phyloP scores from a whole-genome alignment of 768 basidiomycete species.

The Amanita muscaria region DNA sequence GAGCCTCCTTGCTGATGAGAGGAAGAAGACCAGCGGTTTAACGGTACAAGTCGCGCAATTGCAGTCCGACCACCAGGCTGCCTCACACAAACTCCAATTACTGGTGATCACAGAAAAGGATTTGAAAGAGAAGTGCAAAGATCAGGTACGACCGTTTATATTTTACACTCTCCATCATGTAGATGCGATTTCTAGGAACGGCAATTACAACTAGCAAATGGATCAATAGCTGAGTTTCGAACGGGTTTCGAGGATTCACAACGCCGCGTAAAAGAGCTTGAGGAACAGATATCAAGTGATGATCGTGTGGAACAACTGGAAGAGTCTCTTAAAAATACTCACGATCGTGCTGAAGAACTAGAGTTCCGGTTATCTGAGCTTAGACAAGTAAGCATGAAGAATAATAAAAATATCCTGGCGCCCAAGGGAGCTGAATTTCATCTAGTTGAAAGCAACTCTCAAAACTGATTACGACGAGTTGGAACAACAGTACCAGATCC shows the following conservation, averaged over 20 bases:
- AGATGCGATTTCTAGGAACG: conserved; percentile 48
- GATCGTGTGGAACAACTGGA: conserved; percentile 74
- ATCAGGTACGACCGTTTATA: conserved; percentile 32
- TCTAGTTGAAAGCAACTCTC: conserved; percentile 45
- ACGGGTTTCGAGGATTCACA: conserved; percentile 45
- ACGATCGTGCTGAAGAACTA: conserved; percentile 75
- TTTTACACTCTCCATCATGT: conserved; percentile 2
- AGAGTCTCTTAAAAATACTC: conserved; percentile 63
- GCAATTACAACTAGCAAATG: conserved; percentile 58
- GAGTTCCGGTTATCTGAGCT: conserved; percentile 75
- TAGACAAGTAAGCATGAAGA: conserved; percentile 39
- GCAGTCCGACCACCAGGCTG: conserved; percentile 28
- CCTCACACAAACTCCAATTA: conserved; percentile 30
- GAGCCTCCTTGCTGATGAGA: conserved; percentile 33
- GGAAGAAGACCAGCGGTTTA: conserved; percentile 29
- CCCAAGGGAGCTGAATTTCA: neutral
- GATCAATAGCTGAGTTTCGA: conserved; percentile 42
- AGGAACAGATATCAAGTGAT: conserved; percentile 78
- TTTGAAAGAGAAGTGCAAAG: conserved; percentile 40
- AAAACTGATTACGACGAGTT: conserved; percentile 56
- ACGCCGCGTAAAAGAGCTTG: conserved; percentile 58
- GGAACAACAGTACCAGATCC: conserved; percentile 35
- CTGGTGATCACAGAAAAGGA: conserved; percentile 47
- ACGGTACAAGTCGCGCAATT: conserved; percentile 34
- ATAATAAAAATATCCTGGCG: neutral